Evolutionary conservation across 2,329 filamentous ascomycete species (phyloP).

Genomic region (Leptographium radiaticola): DNA sequence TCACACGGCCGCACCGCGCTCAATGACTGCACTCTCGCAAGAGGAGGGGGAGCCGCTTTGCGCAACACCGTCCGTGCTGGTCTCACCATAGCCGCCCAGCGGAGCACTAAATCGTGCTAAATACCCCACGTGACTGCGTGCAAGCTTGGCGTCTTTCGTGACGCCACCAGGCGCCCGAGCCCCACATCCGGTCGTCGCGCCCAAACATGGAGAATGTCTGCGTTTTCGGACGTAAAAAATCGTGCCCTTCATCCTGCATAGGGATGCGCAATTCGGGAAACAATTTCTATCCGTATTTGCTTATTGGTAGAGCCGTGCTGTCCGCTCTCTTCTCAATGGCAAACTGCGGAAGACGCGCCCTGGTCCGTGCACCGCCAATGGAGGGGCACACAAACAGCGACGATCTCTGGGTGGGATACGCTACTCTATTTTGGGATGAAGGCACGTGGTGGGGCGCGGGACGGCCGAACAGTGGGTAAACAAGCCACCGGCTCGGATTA

Average conservation of each 20-base stretch:
- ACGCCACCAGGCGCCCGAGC: not conserved
- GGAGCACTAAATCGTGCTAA: not conserved
- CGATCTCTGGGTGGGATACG: not conserved
- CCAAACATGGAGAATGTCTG: not conserved
- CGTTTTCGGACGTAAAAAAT: too few species aligned
- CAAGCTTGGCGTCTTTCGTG: constrained; percentile 6
- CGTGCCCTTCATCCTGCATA: too few species aligned
- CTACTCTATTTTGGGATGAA: constrained; percentile 2
- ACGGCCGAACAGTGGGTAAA: not conserved
- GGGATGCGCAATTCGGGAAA: too few species aligned
- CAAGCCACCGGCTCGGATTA: constrained; percentile 10
- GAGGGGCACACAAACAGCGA: not conserved
- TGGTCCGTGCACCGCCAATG: constrained; percentile 7
- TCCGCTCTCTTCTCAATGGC: not conserved
- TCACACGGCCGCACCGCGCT: not conserved
- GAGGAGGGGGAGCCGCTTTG: not conserved
- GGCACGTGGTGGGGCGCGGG: too few species aligned
- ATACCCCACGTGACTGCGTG: constrained; percentile 11
- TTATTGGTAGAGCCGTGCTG: not conserved
- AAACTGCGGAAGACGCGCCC: constrained; percentile 8
- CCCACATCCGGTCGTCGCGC: constrained; percentile 7
- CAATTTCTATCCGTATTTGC: too few species aligned
- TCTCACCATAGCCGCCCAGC: not conserved
- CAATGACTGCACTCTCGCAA: not conserved
- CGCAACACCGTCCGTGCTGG: not conserved